A percentile compares a stretch with the other conserved stretches of the same genome.
Conservation (phyloP, 2,329 filamentous ascomycete species). For the Stachybotrys chartarum region DNA sequence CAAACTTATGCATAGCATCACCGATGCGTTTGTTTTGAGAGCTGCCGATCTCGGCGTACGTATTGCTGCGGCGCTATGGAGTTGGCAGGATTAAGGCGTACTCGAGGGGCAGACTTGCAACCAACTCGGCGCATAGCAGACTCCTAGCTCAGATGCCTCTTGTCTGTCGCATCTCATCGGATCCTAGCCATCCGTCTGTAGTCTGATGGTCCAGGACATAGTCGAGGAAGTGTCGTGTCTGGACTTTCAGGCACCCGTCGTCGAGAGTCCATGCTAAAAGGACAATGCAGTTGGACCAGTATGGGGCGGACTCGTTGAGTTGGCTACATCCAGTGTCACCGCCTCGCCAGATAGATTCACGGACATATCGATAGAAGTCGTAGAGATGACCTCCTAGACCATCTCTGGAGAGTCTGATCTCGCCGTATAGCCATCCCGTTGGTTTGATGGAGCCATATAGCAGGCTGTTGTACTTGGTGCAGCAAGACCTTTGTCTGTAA, state of each 20-base stretch:
- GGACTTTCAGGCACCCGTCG: constrained; percentile 32
- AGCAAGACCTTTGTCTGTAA: no score
- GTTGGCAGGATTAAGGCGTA: no score
- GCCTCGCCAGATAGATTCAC: constrained; percentile 38
- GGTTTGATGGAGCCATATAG: constrained; percentile 43
- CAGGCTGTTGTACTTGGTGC: constrained; percentile 26
- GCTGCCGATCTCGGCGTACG: constrained; percentile 37
- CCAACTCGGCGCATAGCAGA: neutral
- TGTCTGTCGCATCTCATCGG: constrained; percentile 31
- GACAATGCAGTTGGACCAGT: constrained; percentile 54
- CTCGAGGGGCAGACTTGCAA: constrained; percentile 14
- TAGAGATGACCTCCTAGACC: constrained; percentile 45
- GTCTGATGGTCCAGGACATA: constrained; percentile 23
- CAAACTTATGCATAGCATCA: constrained; percentile 40
- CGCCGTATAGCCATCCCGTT: constrained; percentile 42
- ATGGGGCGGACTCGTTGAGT: constrained; percentile 50
- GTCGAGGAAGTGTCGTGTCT: constrained; percentile 18
- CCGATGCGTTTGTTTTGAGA: constrained; percentile 35
- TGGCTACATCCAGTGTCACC: constrained; percentile 46
- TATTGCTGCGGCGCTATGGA: constrained; percentile 15
- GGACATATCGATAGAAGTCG: constrained; percentile 49
- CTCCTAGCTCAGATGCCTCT: constrained; percentile 46
- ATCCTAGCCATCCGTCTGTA: constrained; percentile 51
- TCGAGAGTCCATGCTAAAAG: constrained; percentile 43
- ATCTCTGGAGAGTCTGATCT: constrained; percentile 38